Evolutionary conservation across 2,329 filamentous ascomycete genomes (phyloP).

Genomic region (Anisogramma anomala): DNA sequence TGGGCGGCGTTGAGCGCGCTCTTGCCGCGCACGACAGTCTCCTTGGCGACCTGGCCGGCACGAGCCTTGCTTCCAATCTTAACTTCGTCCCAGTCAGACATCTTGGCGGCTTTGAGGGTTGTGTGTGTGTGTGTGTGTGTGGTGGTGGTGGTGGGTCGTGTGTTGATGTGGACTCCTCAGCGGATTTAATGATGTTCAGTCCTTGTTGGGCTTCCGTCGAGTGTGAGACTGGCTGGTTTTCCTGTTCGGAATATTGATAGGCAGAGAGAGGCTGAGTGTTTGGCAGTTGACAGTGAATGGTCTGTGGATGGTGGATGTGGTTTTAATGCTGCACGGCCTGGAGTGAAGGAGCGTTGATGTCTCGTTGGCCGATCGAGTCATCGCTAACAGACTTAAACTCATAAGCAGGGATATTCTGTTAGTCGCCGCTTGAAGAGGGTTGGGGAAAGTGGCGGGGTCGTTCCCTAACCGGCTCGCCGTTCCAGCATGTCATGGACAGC

Average conservation of each 20-base stretch:
- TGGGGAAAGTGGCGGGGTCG: neutral
- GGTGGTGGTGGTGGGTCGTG: conserved; percentile 6
- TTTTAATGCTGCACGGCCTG: neutral
- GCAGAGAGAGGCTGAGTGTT: neutral
- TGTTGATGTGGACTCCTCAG: conserved; percentile 10
- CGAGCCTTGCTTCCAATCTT: conserved; percentile 86
- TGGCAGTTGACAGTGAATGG: conserved; percentile 2
- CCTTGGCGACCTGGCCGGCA: conserved; percentile 54
- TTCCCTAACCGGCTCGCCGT: too few relatives aligned
- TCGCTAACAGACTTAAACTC: neutral
- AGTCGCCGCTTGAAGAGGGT: neutral
- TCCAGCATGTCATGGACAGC: too few relatives aligned
- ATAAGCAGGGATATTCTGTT: neutral
- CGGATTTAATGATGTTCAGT: conserved; percentile 6
- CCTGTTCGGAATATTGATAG: neutral
- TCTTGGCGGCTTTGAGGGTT: conserved; percentile 36
- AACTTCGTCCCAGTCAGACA: conserved; percentile 81
- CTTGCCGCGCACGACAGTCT: conserved; percentile 83
- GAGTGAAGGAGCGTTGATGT: conserved; percentile 17
- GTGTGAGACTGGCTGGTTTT: neutral
- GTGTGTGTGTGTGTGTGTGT: neutral
- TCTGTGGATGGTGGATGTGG: conserved; percentile 9
- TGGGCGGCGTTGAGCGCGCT: conserved; percentile 77
- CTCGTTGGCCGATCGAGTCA: neutral
- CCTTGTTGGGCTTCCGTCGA: conserved; percentile 13